These are phyloP conservation scores for Aspergillus sp. DNA, from an alignment of 2,329 filamentous ascomycete genomes.

Conservation along the genomic window DNA sequence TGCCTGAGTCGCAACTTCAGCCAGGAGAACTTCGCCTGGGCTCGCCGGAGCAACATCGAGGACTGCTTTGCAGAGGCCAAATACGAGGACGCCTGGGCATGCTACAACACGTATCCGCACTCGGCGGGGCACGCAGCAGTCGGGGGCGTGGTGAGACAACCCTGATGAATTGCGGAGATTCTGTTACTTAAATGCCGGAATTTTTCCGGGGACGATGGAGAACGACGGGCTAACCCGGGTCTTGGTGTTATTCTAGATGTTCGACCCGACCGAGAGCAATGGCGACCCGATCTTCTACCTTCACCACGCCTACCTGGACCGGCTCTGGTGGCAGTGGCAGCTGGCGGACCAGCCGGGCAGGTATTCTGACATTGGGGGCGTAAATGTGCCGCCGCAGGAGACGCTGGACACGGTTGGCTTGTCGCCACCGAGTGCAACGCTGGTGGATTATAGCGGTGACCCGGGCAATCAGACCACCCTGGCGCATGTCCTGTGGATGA, in stretches of 20 bases:
- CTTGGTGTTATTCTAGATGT: not conserved
- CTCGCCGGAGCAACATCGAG: not conserved
- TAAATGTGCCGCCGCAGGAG: not conserved
- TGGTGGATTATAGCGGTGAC: conserved; percentile 5
- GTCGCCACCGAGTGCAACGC: not conserved
- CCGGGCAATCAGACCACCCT: not conserved
- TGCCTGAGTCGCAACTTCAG: not conserved
- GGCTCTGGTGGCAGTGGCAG: conserved; percentile 10
- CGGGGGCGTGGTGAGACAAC: conserved; percentile 4
- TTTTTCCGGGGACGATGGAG: not conserved
- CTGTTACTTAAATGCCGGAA: too few relatives aligned
- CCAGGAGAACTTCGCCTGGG: conserved; percentile 3
- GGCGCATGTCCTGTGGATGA: conserved; percentile 5
- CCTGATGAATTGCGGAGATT: too few relatives aligned
- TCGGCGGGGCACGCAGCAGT: conserved; percentile 1
- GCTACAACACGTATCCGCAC: conserved; percentile 7
- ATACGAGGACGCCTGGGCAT: conserved; percentile 2
- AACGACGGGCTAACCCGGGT: not conserved
- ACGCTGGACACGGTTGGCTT: not conserved
- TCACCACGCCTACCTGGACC: conserved; percentile 9
- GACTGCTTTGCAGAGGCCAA: not conserved
- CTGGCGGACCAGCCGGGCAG: not conserved
- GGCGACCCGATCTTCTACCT: conserved; percentile 9
- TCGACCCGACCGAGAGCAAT: not conserved
- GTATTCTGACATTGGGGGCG: conserved; percentile 1